A percentile compares a stretch with the other conserved stretches of the same genome.
Conservation (phyloP, 306 rosid genomes). For the Dalbergia cultrata region DNA sequence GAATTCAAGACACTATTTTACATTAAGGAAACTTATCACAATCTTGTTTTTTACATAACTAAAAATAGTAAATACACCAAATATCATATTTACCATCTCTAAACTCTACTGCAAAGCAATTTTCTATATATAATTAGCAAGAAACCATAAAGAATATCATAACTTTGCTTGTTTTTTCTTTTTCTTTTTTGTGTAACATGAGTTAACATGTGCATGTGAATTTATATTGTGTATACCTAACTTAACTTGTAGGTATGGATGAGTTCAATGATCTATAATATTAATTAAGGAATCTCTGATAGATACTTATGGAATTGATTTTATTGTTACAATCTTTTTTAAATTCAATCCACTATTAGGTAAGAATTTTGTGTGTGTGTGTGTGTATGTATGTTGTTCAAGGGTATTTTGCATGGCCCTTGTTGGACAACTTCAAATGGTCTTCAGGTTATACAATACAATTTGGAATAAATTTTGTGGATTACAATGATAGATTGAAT, state of each 20-base stretch:
- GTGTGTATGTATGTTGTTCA: slow-evolving; percentile 17
- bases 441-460: slow-evolving; percentile 46
- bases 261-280: slow-evolving; percentile 48
- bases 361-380: neutral
- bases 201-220: no score
- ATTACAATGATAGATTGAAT: neutral
- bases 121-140: neutral
- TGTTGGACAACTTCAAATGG: slow-evolving; percentile 66
- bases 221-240: no score
- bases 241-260: no score
- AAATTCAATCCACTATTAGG: slow-evolving; percentile 47
- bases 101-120: neutral
- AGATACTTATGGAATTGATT: slow-evolving; percentile 56
- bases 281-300: slow-evolving; percentile 47
- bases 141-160: no score
- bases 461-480: slow-evolving; percentile 16
- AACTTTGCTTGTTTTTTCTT: neutral
- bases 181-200: neutral
- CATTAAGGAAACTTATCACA: slow-evolving; percentile 46
- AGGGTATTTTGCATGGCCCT: slow-evolving; percentile 68
- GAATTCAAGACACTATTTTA: slow-evolving; percentile 50
- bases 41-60: neutral
- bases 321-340: neutral
- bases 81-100: neutral
- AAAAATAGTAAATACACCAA: slow-evolving; percentile 12